phyloP scores from a whole-genome alignment of 1,284 basidiomycete genomes.

The Gomphus bonarii region DNA sequence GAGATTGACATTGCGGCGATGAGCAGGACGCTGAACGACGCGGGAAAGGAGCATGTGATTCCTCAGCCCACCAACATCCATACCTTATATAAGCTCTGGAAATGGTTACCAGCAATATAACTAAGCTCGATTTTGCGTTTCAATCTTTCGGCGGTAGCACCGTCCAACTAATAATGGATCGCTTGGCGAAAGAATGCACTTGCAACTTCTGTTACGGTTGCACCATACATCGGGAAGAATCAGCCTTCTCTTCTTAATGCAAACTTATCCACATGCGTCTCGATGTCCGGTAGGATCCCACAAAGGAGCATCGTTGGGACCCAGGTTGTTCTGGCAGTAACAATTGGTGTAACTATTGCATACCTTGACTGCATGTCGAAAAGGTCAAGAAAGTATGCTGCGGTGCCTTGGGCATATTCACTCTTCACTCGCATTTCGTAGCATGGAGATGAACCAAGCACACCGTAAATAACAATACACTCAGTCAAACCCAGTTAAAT shows the following conservation, averaged over 20 bases:
- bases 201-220: neutral
- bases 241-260: neutral
- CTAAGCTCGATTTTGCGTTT: neutral
- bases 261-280: neutral
- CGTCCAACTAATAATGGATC: neutral
- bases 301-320: neutral
- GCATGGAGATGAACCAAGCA: neutral
- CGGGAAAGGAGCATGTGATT: slow-evolving; percentile 9
- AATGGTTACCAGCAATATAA: neutral
- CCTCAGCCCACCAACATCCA: neutral
- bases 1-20: neutral
- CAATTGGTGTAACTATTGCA: neutral
- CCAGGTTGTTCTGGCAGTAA: neutral
- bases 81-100: neutral
- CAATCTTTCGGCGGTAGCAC: neutral
- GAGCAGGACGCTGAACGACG: neutral
- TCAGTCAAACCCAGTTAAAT: slow-evolving; percentile 14
- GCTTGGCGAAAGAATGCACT: neutral
- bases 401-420: slow-evolving; percentile 50
- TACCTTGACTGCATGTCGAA: neutral
- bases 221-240: neutral
- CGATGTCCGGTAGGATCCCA: too few species aligned
- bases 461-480: neutral
- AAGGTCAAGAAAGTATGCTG: neutral
- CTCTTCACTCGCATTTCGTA: neutral